Evolutionary conservation across 345 rosid species (phyloP), one percentile per base, ranked within the genome.

Genomic region (Melaleuca alternifolia): DNA sequence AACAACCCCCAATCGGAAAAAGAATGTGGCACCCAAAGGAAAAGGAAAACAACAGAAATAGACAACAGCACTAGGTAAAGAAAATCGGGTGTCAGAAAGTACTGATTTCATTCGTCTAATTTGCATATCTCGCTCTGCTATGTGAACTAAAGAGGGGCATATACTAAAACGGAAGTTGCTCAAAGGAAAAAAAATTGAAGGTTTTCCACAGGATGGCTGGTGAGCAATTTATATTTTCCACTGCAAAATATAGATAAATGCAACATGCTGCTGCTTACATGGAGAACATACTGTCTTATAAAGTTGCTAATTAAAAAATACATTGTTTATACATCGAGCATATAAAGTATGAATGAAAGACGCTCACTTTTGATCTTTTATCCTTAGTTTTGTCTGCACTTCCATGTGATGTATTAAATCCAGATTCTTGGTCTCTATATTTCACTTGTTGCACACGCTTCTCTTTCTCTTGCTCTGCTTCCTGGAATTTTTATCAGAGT

Each of bases 381-480:
- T 77, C 87, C 33, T 84, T 88, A 84, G 83, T 85, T 86, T 90
- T 88, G 83, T 85, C 87, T n/a, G 93, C 86, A 54, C 84, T 90
- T 84, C 41, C 46, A 46, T 85, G 88, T 51, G 91, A 85, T 85
- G 84, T 87, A 56, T 30, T 56, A 83, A 51, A 54, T 89, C 87
- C 91, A 46, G 48, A 51, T 51, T 88, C 85, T 41, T 53, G 86
- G 85, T 88, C 88, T 85, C n/a, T 84, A 83, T 85, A 85, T 89
- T 90, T 88, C 86, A 83, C 75, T 84, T 83, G 88, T 83, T 82
- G 94, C 85, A 86, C 93, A 18, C 88, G 92, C 85, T 85, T 87
- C 84, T 83, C 92, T 56, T 88, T 86, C 87, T 95, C 99, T 84
- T 89, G 89, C 89, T 97, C 95, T 21, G 93, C 97, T 85, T 93